A percentile compares a stretch with the other conserved stretches of the same genome.
Evolutionary conservation across 805 yeast genomes (phyloP).

Genomic region (Ogataea nakhonphanomensis): DNA sequence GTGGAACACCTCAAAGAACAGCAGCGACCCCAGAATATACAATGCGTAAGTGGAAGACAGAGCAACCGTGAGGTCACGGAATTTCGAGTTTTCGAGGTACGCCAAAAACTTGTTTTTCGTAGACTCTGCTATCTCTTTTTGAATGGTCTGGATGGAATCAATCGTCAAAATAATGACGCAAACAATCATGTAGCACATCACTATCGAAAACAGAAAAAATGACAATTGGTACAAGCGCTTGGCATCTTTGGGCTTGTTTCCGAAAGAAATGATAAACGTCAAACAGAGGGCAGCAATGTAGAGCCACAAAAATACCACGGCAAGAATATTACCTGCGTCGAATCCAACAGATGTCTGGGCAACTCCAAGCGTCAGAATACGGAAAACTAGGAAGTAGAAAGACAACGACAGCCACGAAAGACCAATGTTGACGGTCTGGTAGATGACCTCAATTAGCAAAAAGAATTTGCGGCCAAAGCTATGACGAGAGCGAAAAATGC

Average conservation of each 20-base stretch:
- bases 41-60: constrained; percentile 77
- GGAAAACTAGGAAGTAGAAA: constrained; percentile 82
- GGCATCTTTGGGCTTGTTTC: constrained; percentile 91
- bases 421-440: constrained; percentile 68
- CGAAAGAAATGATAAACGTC: constrained; percentile 85
- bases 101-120: constrained; percentile 37
- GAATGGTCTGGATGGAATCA: constrained; percentile 53
- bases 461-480: constrained; percentile 61
- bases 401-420: constrained; percentile 91
- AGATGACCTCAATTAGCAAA: constrained; percentile 71
- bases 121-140: constrained; percentile 33
- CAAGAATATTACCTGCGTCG: constrained; percentile 66
- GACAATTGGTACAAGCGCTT: constrained; percentile 66
- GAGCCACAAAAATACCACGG: constrained; percentile 82
- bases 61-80: constrained; percentile 81
- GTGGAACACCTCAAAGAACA: constrained; percentile 88
- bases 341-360: constrained; percentile 47
- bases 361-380: constrained; percentile 76
- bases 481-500: constrained; percentile 76
- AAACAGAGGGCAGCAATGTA: constrained; percentile 73
- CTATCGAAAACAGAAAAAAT: constrained; percentile 69
- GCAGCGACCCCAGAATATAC: constrained; percentile 69
- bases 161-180: constrained; percentile 70
- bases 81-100: constrained; percentile 61
- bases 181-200: constrained; percentile 79